These are phyloP conservation scores for Pterocarpus macrocarpus DNA, from an alignment of 306 rosid genomes.

Conservation along the genomic window DNA sequence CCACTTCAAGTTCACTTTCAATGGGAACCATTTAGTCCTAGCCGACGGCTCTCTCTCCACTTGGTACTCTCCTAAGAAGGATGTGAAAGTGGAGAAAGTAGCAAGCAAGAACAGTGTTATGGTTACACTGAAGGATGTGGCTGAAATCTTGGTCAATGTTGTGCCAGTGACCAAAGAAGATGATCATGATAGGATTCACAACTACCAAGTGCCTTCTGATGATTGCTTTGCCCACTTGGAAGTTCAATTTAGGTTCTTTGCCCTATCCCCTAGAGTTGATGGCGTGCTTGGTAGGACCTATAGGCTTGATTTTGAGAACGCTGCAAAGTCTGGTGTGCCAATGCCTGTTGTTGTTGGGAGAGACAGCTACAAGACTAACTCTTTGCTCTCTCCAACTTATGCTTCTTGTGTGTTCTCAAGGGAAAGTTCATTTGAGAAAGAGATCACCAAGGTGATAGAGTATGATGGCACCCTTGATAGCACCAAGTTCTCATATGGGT, in stretches of 20 bases:
- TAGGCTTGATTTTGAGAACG: constrained; percentile 53
- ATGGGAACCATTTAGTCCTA: constrained; percentile 29
- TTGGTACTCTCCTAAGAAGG: constrained; percentile 45
- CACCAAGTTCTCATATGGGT: constrained; percentile 49
- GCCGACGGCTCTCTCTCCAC: constrained; percentile 48
- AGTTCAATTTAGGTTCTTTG: constrained; percentile 57
- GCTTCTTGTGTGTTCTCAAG: constrained; percentile 49
- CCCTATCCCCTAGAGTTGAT: constrained; percentile 50
- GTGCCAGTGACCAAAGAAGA: constrained; percentile 62
- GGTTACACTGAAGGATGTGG: constrained; percentile 47
- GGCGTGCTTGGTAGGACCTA: constrained; percentile 64
- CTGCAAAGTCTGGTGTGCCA: constrained; percentile 59
- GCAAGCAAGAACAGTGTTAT: constrained; percentile 51
- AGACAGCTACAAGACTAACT: constrained; percentile 53
- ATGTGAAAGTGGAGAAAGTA: constrained; percentile 50
- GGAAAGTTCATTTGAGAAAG: not conserved
- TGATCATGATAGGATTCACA: constrained; percentile 48
- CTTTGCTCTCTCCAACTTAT: constrained; percentile 52
- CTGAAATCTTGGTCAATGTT: constrained; percentile 56
- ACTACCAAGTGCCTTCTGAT: constrained; percentile 50
- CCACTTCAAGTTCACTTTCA: constrained; percentile 49
- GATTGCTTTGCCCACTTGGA: constrained; percentile 64
- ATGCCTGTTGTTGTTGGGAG: constrained; percentile 63
- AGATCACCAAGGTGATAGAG: not conserved
- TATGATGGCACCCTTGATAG: constrained; percentile 57